Conservation (phyloP, 257 asterid species). For the Rauvolfia tetraphylla region DNA sequence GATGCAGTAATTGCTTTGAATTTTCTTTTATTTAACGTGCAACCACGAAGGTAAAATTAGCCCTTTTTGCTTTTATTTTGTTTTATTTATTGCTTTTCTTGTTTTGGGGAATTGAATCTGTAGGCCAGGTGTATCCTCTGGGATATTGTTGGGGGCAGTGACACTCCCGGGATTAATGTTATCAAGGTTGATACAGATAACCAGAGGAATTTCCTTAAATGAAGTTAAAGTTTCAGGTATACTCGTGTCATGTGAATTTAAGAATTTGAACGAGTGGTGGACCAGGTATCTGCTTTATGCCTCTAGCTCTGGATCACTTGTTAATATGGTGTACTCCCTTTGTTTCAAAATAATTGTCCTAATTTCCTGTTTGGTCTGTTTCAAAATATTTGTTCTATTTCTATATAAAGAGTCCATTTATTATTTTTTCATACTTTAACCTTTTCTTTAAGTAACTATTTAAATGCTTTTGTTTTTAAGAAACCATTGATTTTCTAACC, state of each 20-base stretch:
- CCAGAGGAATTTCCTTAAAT: slow-evolving; percentile 42
- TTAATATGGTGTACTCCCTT: too few relatives aligned
- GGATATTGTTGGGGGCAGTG: slow-evolving; percentile 77
- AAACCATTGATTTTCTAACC: too few relatives aligned
- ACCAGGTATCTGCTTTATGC: neutral
- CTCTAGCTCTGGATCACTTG: neutral
- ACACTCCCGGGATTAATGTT: slow-evolving; percentile 80
- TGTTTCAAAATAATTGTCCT: too few relatives aligned
- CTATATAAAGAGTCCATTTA: too few relatives aligned
- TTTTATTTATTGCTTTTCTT: neutral
- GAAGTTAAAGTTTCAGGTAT: slow-evolving; percentile 56
- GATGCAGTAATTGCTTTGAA: neutral
- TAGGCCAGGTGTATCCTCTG: slow-evolving; percentile 92
- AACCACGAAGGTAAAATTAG: neutral
- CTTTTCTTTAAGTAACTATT: too few relatives aligned
- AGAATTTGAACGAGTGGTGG: neutral
- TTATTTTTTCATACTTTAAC: too few relatives aligned
- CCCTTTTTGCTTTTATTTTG: neutral
- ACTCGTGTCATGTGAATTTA: neutral
- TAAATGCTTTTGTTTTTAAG: too few relatives aligned
- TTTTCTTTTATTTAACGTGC: neutral
- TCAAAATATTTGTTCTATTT: too few relatives aligned
- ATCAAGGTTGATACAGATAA: slow-evolving; percentile 67
- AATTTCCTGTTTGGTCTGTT: too few relatives aligned
- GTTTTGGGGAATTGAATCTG: slow-evolving; percentile 8